Evolutionary conservation across 768 basidiomycete genomes (phyloP).

Genomic region (Phlebiopsis gigantea): DNA sequence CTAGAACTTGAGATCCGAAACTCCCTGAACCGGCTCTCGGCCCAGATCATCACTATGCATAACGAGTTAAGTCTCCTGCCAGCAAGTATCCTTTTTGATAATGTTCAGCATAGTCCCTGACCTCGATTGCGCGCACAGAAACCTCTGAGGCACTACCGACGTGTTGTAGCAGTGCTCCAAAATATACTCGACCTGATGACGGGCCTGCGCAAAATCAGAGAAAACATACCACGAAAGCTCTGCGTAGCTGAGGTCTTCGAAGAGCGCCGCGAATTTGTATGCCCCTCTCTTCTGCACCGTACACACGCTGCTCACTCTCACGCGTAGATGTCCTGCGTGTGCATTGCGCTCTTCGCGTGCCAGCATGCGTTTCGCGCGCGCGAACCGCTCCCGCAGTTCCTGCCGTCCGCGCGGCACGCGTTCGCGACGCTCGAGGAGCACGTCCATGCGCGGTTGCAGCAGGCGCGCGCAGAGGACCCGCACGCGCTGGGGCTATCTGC

Average conservation of each 20-base stretch:
- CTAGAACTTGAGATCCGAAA: slow-evolving; percentile 39
- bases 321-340: slow-evolving; percentile 38
- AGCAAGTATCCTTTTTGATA: slow-evolving; percentile 24
- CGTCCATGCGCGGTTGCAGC: slow-evolving; percentile 30
- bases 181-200: slow-evolving; percentile 38
- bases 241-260: slow-evolving; percentile 33
- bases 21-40: slow-evolving; percentile 32
- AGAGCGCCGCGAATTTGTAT: slow-evolving; percentile 39
- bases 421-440: slow-evolving; percentile 29
- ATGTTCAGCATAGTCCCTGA: no score
- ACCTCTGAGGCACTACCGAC: slow-evolving; percentile 40
- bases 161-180: slow-evolving; percentile 33
- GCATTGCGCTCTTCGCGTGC: slow-evolving; percentile 42
- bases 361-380: slow-evolving; percentile 43
- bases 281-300: slow-evolving; percentile 7
- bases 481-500: slow-evolving; percentile 31
- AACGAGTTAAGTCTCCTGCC: slow-evolving; percentile 45
- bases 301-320: not conserved
- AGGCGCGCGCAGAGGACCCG: slow-evolving; percentile 23
- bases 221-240: slow-evolving; percentile 41
- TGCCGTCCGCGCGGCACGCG: slow-evolving; percentile 41
- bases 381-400: slow-evolving; percentile 44
- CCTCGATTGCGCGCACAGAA: slow-evolving; percentile 29
- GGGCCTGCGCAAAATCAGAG: slow-evolving; percentile 41
- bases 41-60: slow-evolving; percentile 37